Conservation (phyloP, 768 basidiomycete species). For the Auricularia auricula-judae region DNA sequence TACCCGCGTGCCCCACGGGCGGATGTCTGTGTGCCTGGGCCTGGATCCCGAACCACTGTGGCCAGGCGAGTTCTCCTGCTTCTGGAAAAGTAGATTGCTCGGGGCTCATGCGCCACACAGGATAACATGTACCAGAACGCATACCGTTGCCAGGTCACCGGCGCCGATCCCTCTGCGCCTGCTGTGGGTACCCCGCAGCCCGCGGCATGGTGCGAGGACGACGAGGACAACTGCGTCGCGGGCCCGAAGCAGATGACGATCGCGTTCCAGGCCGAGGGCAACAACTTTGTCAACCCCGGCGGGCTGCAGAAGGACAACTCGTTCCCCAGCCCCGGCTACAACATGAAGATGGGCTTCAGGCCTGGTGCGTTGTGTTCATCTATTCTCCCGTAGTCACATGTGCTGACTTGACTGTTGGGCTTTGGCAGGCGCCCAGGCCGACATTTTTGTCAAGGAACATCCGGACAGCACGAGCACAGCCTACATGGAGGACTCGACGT, state of each 20-base stretch:
- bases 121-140: constrained; percentile 7
- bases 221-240: background rate
- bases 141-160: constrained; percentile 6
- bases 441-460: background rate
- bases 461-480: too few species aligned
- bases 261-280: constrained; percentile 6
- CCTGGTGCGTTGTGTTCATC: background rate
- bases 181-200: constrained; percentile 1
- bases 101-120: background rate
- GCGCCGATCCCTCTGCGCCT: background rate
- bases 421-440: background rate
- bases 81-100: too few species aligned
- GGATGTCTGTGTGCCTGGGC: constrained; percentile 7
- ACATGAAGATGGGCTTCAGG: background rate
- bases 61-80: background rate
- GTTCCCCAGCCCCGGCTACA: constrained; percentile 1
- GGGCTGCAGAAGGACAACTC: background rate
- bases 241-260: constrained; percentile 7
- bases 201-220: constrained; percentile 6
- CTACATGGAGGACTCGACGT: too few species aligned
- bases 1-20: constrained; percentile 5
- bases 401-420: background rate
- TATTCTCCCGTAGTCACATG: background rate
- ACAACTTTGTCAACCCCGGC: background rate
- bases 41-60: constrained; percentile 2